Evolutionary conservation across 768 basidiomycete genomes (phyloP).

Genomic region (Termitomyces sp.): DNA sequence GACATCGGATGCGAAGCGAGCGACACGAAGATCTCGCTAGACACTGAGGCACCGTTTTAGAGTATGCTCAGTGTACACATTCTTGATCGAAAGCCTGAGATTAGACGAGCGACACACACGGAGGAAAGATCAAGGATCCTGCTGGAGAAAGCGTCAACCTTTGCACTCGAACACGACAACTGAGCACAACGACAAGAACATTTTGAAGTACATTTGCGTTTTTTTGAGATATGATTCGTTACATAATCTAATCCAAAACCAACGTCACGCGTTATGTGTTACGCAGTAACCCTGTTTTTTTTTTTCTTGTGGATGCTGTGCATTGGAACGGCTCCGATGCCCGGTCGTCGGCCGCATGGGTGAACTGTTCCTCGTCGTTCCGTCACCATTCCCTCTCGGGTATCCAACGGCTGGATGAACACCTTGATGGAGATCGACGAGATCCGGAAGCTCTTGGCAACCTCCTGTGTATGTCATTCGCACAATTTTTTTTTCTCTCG

Average conservation of each 20-base stretch:
- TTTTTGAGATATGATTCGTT: not conserved
- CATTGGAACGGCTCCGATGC: not conserved
- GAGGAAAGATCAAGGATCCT: not conserved
- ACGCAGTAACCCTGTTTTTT: no score
- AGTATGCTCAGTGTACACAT: no score
- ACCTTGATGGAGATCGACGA: not conserved
- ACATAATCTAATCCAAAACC: not conserved
- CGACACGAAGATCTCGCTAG: not conserved
- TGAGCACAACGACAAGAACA: no score
- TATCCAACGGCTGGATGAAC: not conserved
- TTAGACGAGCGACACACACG: not conserved
- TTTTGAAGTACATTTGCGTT: no score
- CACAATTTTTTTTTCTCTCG: not conserved
- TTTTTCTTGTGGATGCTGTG: no score
- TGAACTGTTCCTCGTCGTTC: not conserved
- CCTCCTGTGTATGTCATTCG: not conserved
- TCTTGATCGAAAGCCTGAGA: no score
- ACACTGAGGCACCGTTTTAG: not conserved
- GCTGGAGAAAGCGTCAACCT: not conserved
- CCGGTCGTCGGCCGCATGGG: not conserved
- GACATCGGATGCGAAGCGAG: not conserved
- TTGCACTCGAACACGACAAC: not conserved
- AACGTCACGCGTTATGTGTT: no score
- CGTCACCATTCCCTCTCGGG: not conserved
- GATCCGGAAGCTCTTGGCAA: not conserved